phyloP scores from a whole-genome alignment of 2,329 filamentous ascomycete genomes.

The Ophiostoma montium region DNA sequence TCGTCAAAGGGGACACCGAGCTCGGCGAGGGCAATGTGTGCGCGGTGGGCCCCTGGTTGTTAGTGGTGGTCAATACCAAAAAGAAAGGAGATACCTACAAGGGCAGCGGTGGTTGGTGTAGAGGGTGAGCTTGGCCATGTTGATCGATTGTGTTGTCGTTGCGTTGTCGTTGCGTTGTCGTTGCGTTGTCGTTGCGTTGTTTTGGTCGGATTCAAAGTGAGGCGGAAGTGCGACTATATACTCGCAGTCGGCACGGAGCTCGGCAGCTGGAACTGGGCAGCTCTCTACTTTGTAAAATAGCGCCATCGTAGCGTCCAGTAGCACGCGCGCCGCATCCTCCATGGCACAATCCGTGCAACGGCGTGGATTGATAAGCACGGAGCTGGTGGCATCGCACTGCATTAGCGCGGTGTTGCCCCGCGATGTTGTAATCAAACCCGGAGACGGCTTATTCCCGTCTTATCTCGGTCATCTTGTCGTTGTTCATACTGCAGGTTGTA shows the following conservation, averaged over 20 bases:
- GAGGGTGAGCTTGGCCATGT: conserved; percentile 11
- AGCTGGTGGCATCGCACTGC: neutral
- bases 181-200: too few relatives aligned
- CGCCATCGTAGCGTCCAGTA: neutral
- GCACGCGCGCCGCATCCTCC: conserved; percentile 5
- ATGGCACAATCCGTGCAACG: conserved; percentile 3
- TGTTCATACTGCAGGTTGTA: too few relatives aligned
- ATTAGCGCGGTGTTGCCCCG: neutral
- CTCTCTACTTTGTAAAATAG: too few relatives aligned
- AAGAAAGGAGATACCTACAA: conserved; percentile 2
- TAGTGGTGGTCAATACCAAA: neutral
- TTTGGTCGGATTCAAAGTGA: too few relatives aligned
- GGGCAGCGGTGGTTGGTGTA: conserved; percentile 16
- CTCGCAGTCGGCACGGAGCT: too few relatives aligned
- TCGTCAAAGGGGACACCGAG: conserved; percentile 53
- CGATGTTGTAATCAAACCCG: neutral
- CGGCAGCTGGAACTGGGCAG: too few relatives aligned
- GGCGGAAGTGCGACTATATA: too few relatives aligned
- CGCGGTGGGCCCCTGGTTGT: conserved; percentile 50
- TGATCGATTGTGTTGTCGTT: neutral
- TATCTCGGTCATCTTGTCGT: too few relatives aligned
- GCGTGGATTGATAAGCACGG: conserved; percentile 7
- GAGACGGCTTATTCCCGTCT: too few relatives aligned
- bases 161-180: neutral
- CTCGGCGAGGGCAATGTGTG: conserved; percentile 56